These are phyloP conservation scores for Botryotinia calthae DNA, from an alignment of 2,329 filamentous ascomycete species.

Conservation along the genomic window DNA sequence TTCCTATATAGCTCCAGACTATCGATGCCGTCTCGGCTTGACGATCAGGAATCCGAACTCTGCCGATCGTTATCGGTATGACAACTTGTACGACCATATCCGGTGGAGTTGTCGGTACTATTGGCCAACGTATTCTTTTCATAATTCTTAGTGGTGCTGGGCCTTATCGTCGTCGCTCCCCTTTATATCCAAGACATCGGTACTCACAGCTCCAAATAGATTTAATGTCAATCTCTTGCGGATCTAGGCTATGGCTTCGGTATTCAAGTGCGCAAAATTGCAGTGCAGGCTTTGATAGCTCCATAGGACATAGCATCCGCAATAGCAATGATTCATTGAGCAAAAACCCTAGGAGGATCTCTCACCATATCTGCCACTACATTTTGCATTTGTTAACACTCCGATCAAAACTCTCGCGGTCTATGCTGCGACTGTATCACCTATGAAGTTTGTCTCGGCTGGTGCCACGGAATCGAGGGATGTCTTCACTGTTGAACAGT, in stretches of 20 bases:
- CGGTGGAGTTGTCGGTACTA: neutral
- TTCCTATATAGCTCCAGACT: slow-evolving; percentile 48
- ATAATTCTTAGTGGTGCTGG: neutral
- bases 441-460: neutral
- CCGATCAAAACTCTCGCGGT: neutral
- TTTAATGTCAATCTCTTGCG: neutral
- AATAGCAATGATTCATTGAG: neutral
- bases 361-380: too few relatives aligned
- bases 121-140: neutral
- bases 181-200: neutral
- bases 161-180: neutral
- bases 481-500: neutral
- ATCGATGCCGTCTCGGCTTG: slow-evolving; percentile 40
- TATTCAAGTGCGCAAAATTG: neutral
- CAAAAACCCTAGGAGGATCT: too few relatives aligned
- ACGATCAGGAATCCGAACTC: slow-evolving; percentile 39
- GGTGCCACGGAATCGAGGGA: too few relatives aligned
- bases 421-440: neutral
- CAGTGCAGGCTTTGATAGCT: neutral
- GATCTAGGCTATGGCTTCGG: neutral
- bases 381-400: neutral
- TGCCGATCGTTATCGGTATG: slow-evolving; percentile 39
- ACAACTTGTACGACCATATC: neutral
- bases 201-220: neutral
- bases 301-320: neutral